Evolutionary conservation across 202 grass and related monocot species (phyloP).

Genomic region (Setaria viridis): DNA sequence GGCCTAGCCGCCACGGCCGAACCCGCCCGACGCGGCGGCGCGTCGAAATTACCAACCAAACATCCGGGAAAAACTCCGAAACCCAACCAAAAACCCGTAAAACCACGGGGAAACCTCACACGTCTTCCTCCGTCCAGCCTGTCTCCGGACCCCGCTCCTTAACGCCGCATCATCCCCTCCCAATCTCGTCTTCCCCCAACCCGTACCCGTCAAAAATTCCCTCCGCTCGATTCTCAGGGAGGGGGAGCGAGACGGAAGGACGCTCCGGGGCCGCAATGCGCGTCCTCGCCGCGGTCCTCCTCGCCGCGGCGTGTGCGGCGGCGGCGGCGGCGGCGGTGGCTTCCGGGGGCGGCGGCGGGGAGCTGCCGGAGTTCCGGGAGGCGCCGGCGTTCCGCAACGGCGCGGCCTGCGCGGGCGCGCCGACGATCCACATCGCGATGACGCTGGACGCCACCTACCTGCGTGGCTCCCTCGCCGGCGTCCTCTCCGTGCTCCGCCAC

Average conservation of each 20-base stretch:
- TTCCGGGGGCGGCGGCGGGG: slow-evolving; percentile 28
- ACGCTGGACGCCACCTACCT: slow-evolving; percentile 94
- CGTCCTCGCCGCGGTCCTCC: slow-evolving; percentile 44
- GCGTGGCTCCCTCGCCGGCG: slow-evolving; percentile 86
- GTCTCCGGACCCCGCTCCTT: slow-evolving; percentile 14
- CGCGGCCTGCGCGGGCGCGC: slow-evolving; percentile 55
- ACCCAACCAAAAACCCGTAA: slow-evolving; percentile 40
- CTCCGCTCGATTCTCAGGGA: slow-evolving; percentile 14
- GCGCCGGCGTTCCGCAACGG: slow-evolving; percentile 94
- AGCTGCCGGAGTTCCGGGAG: slow-evolving; percentile 80
- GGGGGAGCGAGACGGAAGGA: neutral
- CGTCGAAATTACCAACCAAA: neutral
- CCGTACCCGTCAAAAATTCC: slow-evolving; percentile 36
- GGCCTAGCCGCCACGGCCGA: neutral
- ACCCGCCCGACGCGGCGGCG: no score
- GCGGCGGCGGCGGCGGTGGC: neutral
- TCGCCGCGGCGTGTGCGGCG: slow-evolving; percentile 30
- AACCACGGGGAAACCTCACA: slow-evolving; percentile 47
- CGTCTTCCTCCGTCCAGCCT: slow-evolving; percentile 60
- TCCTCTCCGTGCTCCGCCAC: slow-evolving; percentile 89
- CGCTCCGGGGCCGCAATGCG: slow-evolving; percentile 52
- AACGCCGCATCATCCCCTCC: slow-evolving; percentile 18
- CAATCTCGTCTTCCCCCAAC: neutral
- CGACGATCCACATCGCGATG: slow-evolving; percentile 93
- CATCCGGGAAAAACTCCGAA: slow-evolving; percentile 22